Percentiles rank a stretch among this genome's conserved stretches.
These are phyloP conservation scores for Trichoderma aggressivum DNA, from an alignment of 2,329 filamentous ascomycete genomes.

Conservation along the genomic window DNA sequence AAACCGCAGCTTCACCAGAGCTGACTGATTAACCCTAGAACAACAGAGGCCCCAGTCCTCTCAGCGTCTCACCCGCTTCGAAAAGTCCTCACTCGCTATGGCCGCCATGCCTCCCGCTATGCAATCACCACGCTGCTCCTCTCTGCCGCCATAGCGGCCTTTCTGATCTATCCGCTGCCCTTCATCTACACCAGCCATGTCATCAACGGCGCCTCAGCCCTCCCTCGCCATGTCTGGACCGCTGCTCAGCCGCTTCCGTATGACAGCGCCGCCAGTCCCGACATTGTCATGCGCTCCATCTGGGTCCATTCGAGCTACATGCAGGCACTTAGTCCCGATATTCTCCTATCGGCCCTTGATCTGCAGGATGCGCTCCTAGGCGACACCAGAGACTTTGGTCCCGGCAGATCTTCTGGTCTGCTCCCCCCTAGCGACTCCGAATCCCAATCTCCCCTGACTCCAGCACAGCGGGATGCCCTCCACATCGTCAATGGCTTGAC, in stretches of 20 bases:
- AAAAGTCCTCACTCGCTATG: slow-evolving; percentile 63
- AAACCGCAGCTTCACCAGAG: not conserved
- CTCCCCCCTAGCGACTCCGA: slow-evolving; percentile 25
- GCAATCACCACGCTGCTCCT: slow-evolving; percentile 71
- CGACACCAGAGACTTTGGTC: slow-evolving; percentile 53
- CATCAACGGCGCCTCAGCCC: slow-evolving; percentile 65
- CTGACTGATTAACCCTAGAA: slow-evolving; percentile 45
- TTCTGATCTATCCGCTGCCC: slow-evolving; percentile 70
- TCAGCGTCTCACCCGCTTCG: slow-evolving; percentile 63
- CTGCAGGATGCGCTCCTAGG: slow-evolving; percentile 70
- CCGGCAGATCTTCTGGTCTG: slow-evolving; percentile 36
- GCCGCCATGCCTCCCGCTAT: slow-evolving; percentile 66
- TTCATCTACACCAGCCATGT: slow-evolving; percentile 73
- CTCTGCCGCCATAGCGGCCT: slow-evolving; percentile 66
- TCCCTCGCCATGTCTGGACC: slow-evolving; percentile 80
- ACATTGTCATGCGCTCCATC: slow-evolving; percentile 77
- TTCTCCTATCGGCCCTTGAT: slow-evolving; percentile 63
- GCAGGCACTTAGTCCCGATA: slow-evolving; percentile 63
- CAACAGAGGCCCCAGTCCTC: slow-evolving; percentile 68
- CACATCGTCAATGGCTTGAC: slow-evolving; percentile 59
- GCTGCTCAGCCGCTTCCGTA: slow-evolving; percentile 63
- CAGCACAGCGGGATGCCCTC: slow-evolving; percentile 49
- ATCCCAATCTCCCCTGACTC: slow-evolving; percentile 39
- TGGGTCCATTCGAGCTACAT: slow-evolving; percentile 83
- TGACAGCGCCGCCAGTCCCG: slow-evolving; percentile 49